Conservation (phyloP, 345 rosid genomes). For the Laguncularia racemosa region DNA sequence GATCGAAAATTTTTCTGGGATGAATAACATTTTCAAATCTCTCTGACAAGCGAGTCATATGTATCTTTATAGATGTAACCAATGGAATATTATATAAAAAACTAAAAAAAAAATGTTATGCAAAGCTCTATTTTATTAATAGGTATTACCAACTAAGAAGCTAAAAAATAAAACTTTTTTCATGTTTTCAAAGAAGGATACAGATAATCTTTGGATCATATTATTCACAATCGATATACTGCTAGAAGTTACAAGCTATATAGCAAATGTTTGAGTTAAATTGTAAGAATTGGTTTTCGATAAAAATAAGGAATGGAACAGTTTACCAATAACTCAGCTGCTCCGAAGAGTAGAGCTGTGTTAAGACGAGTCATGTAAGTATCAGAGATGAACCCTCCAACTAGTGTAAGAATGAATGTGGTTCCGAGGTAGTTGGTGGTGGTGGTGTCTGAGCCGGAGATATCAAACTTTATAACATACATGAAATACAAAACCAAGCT, state of each 20-base stretch:
- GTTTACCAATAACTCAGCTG: constrained; percentile 14
- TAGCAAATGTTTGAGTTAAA: not conserved
- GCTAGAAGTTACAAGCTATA: not conserved
- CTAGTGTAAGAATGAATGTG: constrained; percentile 15
- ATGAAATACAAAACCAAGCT: constrained; percentile 23
- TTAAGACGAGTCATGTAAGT: constrained; percentile 19
- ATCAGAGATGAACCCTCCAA: constrained; percentile 27
- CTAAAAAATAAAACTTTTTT: too few species aligned
- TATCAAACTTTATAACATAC: constrained; percentile 16
- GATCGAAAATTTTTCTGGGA: too few species aligned
- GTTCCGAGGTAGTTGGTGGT: constrained; percentile 26
- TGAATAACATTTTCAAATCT: too few species aligned
- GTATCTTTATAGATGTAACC: too few species aligned
- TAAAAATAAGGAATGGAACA: not conserved
- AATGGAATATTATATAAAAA: too few species aligned
- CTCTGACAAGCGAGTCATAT: too few species aligned
- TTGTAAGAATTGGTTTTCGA: not conserved
- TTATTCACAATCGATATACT: too few species aligned
- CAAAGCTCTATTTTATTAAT: too few species aligned
- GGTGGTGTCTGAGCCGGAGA: constrained; percentile 24
- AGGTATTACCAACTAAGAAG: too few species aligned
- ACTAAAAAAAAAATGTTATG: too few species aligned
- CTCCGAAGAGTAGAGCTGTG: constrained; percentile 18
- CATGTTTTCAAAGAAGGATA: too few species aligned
- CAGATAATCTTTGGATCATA: too few species aligned